Evolutionary conservation across 164 flowering plant genomes (phyloP).

Genomic region (Malania oleifera): DNA sequence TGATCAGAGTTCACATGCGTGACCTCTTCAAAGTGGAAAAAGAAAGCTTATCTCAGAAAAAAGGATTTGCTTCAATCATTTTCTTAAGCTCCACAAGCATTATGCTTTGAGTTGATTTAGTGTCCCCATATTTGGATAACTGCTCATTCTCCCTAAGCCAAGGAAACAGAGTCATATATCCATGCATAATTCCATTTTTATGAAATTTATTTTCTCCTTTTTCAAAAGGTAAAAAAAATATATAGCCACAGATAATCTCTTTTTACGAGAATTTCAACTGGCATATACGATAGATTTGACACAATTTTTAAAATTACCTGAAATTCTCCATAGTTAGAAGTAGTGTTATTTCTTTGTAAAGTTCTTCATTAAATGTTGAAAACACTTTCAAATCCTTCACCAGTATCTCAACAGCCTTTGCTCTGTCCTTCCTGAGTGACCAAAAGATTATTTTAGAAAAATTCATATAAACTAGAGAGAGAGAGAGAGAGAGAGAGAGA

Average conservation of each 20-base stretch:
- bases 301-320: conserved; percentile 42
- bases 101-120: conserved; percentile 82
- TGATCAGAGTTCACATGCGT: conserved; percentile 73
- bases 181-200: too few species aligned
- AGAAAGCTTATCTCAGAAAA: conserved; percentile 79
- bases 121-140: conserved; percentile 88
- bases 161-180: too few species aligned
- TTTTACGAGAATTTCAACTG: too few species aligned
- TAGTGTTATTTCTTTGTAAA: conserved; percentile 81
- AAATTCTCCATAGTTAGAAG: conserved; percentile 69
- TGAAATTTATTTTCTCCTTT: too few species aligned
- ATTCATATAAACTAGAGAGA: too few species aligned
- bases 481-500: too few species aligned
- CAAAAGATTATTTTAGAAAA: conserved; percentile 2
- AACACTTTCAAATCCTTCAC: conserved; percentile 80
- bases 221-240: not conserved
- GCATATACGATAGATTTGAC: not conserved
- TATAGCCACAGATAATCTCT: not conserved
- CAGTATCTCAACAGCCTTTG: conserved; percentile 81
- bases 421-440: conserved; percentile 61
- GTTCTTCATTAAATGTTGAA: conserved; percentile 75
- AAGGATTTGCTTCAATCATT: conserved; percentile 86
- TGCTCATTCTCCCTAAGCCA: conserved; percentile 96
- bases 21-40: conserved; percentile 76
- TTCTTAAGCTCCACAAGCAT: conserved; percentile 84